Evolutionary conservation across 2,329 filamentous ascomycete species (phyloP).

Genomic region (Biscogniauxia sp.): DNA sequence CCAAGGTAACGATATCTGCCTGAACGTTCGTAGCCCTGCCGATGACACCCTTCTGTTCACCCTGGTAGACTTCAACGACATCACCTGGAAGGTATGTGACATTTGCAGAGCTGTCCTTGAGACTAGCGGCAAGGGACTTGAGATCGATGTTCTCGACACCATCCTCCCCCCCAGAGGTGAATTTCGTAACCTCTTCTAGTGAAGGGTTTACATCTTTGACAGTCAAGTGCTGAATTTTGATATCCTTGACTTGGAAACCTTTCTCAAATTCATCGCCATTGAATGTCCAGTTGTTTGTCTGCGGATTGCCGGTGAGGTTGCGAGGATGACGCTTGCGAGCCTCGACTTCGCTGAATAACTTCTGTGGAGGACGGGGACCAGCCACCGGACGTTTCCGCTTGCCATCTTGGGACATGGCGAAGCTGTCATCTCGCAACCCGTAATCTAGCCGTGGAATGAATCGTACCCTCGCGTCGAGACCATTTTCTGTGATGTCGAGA

Average conservation of each 20-base stretch:
- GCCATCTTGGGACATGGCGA: slow-evolving; percentile 49
- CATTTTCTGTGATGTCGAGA: slow-evolving; percentile 88
- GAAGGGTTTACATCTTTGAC: slow-evolving; percentile 90
- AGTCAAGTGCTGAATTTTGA: slow-evolving; percentile 83
- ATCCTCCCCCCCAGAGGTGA: slow-evolving; percentile 83
- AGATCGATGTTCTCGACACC: slow-evolving; percentile 93
- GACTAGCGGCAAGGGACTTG: slow-evolving; percentile 81
- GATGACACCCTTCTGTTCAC: slow-evolving; percentile 88
- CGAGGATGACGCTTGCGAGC: slow-evolving; percentile 82
- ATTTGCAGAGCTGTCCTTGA: slow-evolving; percentile 79
- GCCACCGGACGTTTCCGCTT: slow-evolving; percentile 77
- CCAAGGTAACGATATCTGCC: slow-evolving; percentile 87
- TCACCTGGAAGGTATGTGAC: slow-evolving; percentile 90
- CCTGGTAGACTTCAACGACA: slow-evolving; percentile 92
- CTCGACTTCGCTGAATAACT: slow-evolving; percentile 89
- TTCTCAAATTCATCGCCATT: slow-evolving; percentile 87
- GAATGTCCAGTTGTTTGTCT: slow-evolving; percentile 79
- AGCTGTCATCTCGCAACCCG: slow-evolving; percentile 74
- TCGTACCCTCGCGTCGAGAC: slow-evolving; percentile 80
- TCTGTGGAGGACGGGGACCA: slow-evolving; percentile 75
- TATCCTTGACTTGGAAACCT: slow-evolving; percentile 89
- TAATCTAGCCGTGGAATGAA: slow-evolving; percentile 93
- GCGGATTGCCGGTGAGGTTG: slow-evolving; percentile 63
- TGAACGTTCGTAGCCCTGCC: slow-evolving; percentile 84
- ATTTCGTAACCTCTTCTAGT: slow-evolving; percentile 93